Evolutionary conservation across 2,329 filamentous ascomycete species (phyloP).

Genomic region (Westerdykella sp.): DNA sequence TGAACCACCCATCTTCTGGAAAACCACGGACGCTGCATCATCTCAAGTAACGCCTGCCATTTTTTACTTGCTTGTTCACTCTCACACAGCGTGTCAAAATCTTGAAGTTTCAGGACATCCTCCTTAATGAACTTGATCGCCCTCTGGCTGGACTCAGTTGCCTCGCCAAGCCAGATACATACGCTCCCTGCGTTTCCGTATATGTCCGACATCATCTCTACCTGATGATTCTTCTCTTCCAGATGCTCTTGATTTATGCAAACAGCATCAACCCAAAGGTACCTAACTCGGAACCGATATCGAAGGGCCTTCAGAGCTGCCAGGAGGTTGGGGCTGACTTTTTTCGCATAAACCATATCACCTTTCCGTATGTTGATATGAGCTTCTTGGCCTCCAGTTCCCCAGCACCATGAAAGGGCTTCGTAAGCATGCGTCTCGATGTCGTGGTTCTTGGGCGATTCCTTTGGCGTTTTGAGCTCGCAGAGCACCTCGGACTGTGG

Average conservation of each 20-base stretch:
- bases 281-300: background rate
- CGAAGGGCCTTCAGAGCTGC: slow-evolving; percentile 4
- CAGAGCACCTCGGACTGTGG: slow-evolving; percentile 10
- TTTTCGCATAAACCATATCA: slow-evolving; percentile 2
- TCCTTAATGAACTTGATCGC: slow-evolving; percentile 32
- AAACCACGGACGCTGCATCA: slow-evolving; percentile 39
- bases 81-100: slow-evolving; percentile 28
- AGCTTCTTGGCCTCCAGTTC: background rate
- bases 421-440: slow-evolving; percentile 7
- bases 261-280: slow-evolving; percentile 7
- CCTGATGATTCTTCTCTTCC: slow-evolving; percentile 14
- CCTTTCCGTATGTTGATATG: background rate
- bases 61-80: slow-evolving; percentile 14
- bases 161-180: slow-evolving; percentile 23
- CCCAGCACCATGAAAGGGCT: slow-evolving; percentile 18
- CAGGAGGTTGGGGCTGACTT: slow-evolving; percentile 2
- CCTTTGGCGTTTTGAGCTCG: slow-evolving; percentile 6
- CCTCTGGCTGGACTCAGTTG: slow-evolving; percentile 14
- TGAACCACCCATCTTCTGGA: slow-evolving; percentile 42
- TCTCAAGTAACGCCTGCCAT: slow-evolving; percentile 27
- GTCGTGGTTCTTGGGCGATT: background rate
- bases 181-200: slow-evolving; percentile 11
- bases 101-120: slow-evolving; percentile 24
- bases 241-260: slow-evolving; percentile 6
- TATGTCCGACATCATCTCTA: slow-evolving; percentile 16